Percentiles rank a stretch among this genome's conserved stretches.
These are phyloP conservation scores for Blastobotrys terrestris DNA, from an alignment of 805 yeast species.

Conservation along the genomic window DNA sequence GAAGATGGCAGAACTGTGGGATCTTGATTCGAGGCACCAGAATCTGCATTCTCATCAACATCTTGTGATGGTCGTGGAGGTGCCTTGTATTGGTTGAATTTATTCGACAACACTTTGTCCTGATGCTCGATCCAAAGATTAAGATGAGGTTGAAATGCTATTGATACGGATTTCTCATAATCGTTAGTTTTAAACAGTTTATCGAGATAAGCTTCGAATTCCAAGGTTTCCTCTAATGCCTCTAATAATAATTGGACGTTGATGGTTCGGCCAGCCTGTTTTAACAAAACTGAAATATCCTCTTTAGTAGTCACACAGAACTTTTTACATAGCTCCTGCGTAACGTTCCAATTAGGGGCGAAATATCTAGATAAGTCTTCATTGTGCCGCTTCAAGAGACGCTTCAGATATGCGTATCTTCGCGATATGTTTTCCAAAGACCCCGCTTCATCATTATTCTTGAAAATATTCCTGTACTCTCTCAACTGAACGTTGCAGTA, in stretches of 20 bases:
- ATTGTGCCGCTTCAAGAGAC: constrained; percentile 56
- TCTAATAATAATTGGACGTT: constrained; percentile 62
- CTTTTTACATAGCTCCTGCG: constrained; percentile 47
- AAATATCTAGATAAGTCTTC: constrained; percentile 48
- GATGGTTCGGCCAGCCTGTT: constrained; percentile 36
- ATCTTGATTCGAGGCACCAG: constrained; percentile 42
- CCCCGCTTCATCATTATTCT: constrained; percentile 86
- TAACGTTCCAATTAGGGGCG: constrained; percentile 69
- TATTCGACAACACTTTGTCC: constrained; percentile 53
- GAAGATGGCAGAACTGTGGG: constrained; percentile 73
- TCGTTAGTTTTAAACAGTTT: constrained; percentile 40
- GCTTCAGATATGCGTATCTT: constrained; percentile 74
- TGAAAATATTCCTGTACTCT: constrained; percentile 73
- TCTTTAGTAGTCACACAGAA: constrained; percentile 66
- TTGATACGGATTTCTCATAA: constrained; percentile 40
- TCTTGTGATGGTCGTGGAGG: constrained; percentile 36
- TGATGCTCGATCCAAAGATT: constrained; percentile 84
- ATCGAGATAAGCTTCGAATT: constrained; percentile 72
- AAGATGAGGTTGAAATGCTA: constrained; percentile 78
- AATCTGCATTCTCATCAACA: constrained; percentile 28
- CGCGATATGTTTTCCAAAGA: constrained; percentile 80
- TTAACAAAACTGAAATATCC: constrained; percentile 54
- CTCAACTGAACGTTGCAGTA: constrained; percentile 60
- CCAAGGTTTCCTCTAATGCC: constrained; percentile 69
- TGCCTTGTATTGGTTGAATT: constrained; percentile 54